Percentiles rank a stretch among this genome's conserved stretches.
phyloP scores from a whole-genome alignment of 768 basidiomycete genomes.

The Termitomyces sp. region DNA sequence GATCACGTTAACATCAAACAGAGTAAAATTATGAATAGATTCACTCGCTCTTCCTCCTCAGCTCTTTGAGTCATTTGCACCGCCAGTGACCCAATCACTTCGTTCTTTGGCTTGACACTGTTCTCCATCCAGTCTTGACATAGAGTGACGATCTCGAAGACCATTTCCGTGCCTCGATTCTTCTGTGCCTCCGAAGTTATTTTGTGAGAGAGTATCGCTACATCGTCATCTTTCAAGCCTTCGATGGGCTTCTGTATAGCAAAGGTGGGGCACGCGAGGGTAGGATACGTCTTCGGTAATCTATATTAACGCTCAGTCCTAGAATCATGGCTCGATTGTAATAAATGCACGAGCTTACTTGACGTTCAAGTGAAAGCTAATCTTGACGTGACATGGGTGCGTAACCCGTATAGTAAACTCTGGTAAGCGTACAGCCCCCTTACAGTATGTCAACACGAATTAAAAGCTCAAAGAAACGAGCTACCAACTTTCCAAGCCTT shows the following conservation, averaged over 20 bases:
- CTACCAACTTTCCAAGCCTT: constrained; percentile 77
- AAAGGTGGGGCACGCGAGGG: constrained; percentile 64
- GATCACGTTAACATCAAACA: background rate
- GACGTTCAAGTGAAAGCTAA: constrained; percentile 65
- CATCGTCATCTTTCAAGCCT: constrained; percentile 56
- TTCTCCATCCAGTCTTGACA: constrained; percentile 69
- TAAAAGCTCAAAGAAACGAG: background rate
- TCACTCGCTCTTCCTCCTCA: constrained; percentile 61
- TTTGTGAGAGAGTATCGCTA: constrained; percentile 51
- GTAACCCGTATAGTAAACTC: constrained; percentile 75
- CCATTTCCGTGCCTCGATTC: constrained; percentile 68
- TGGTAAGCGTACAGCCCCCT: constrained; percentile 68
- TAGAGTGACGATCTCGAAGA: constrained; percentile 72
- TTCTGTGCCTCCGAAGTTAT: constrained; percentile 67
- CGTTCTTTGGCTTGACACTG: constrained; percentile 53
- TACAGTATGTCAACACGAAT: constrained; percentile 1
- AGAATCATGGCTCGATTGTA: background rate
- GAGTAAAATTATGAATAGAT: constrained; percentile 13
- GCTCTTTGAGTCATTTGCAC: constrained; percentile 76
- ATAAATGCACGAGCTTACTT: constrained; percentile 43
- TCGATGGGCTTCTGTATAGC: constrained; percentile 61
- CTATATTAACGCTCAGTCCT: constrained; percentile 28
- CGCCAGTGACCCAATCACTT: constrained; percentile 69
- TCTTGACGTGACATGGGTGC: constrained; percentile 59
- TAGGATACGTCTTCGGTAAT: constrained; percentile 83